Percentiles rank a stretch among this genome's conserved stretches.
Conservation (phyloP, 306 rosid species). For the Bauhinia variegata region DNA sequence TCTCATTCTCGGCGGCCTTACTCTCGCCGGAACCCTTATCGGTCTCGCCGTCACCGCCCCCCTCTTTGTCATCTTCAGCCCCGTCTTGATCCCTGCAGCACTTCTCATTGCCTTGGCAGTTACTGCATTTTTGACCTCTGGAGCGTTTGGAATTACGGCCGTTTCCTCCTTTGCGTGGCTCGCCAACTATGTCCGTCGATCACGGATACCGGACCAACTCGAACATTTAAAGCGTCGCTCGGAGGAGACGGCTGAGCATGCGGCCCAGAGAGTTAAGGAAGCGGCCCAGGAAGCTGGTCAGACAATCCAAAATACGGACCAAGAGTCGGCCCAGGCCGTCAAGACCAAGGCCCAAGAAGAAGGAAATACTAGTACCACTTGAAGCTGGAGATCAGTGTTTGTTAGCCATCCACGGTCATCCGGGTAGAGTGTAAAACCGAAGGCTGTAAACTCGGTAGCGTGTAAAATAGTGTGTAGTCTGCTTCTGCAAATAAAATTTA, state of each 20-base stretch:
- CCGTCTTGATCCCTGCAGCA: conserved; percentile 56
- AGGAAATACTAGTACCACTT: neutral
- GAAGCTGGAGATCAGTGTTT: neutral
- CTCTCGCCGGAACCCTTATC: conserved; percentile 45
- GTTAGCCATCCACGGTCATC: no score
- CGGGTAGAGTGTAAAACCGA: no score
- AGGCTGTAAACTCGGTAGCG: no score
- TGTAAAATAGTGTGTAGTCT: conserved; percentile 19
- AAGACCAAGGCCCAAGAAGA: neutral
- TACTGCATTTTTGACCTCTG: conserved; percentile 59
- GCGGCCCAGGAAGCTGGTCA: conserved; percentile 25
- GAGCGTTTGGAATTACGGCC: conserved; percentile 58
- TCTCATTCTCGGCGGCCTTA: conserved; percentile 51
- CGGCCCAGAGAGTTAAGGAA: conserved; percentile 35
- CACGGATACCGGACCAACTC: conserved; percentile 36
- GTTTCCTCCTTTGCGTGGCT: conserved; percentile 67
- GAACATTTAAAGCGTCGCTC: conserved; percentile 30
- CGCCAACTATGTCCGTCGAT: conserved; percentile 37
- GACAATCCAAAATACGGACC: neutral
- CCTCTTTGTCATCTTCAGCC: conserved; percentile 60
- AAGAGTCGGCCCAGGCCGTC: neutral
- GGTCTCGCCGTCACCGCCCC: conserved; percentile 56
- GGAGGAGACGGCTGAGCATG: conserved; percentile 28
- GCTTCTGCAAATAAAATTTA: conserved; percentile 29
- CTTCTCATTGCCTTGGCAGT: conserved; percentile 40